phyloP scores from a whole-genome alignment of 2,329 filamentous ascomycete genomes.

The Colletotrichum orchidophilum region DNA sequence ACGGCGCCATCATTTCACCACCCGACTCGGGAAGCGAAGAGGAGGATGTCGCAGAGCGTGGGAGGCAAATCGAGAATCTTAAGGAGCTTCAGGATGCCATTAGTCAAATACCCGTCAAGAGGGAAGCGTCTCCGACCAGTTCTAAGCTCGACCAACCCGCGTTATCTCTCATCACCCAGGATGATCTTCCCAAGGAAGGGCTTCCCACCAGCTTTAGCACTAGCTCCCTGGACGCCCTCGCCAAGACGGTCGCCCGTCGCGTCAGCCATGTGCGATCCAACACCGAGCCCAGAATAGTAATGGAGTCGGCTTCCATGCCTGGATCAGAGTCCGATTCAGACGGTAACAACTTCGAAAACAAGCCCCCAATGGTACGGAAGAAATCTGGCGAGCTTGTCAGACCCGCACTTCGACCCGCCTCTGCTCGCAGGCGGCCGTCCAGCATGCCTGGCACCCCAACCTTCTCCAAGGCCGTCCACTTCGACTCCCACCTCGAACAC shows the following conservation, averaged over 20 bases:
- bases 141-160: conserved; percentile 34
- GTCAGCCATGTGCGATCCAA: conserved; percentile 62
- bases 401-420: conserved; percentile 84
- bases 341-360: conserved; percentile 63
- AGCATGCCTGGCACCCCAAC: conserved; percentile 98
- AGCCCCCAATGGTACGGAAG: conserved; percentile 95
- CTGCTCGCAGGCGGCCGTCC: conserved; percentile 79
- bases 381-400: conserved; percentile 98
- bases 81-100: conserved; percentile 84
- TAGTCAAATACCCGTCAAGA: conserved; percentile 76
- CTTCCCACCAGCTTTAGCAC: conserved; percentile 61
- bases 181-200: conserved; percentile 39
- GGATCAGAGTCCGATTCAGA: conserved; percentile 72
- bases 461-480: conserved; percentile 97
- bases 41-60: conserved; percentile 57
- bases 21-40: conserved; percentile 94
- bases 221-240: conserved; percentile 53
- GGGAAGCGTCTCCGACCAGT: conserved; percentile 64
- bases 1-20: conserved; percentile 87
- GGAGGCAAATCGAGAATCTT: conserved; percentile 61
- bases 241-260: conserved; percentile 49
- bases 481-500: conserved; percentile 95
- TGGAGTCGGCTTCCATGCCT: conserved; percentile 58
- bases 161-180: conserved; percentile 42
- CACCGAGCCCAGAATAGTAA: conserved; percentile 62